A percentile compares a stretch with the other conserved stretches of the same genome.
Evolutionary conservation across 108 stramenopile genomes (phyloP).

Genomic region (Bacterosira constricta): DNA sequence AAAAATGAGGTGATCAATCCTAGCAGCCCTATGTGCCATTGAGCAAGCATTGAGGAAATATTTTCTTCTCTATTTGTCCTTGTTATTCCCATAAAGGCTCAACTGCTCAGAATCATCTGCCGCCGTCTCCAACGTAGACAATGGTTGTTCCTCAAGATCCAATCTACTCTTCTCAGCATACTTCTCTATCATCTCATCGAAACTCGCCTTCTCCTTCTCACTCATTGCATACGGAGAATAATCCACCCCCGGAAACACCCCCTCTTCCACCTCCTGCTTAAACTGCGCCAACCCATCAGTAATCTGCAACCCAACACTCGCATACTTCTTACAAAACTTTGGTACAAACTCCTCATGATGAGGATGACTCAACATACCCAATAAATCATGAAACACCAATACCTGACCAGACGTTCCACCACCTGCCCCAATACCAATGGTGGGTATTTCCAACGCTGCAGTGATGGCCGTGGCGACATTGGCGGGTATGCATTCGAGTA

Average conservation of each 20-base stretch:
- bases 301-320: slow-evolving; percentile 89
- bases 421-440: slow-evolving; percentile 99
- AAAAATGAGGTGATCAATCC: too few relatives aligned
- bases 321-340: slow-evolving; percentile 97
- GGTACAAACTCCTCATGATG: slow-evolving; percentile 98
- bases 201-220: slow-evolving; percentile 61
- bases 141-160: slow-evolving; percentile 58
- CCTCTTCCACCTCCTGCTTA: slow-evolving; percentile 92
- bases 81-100: slow-evolving; percentile 69
- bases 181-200: slow-evolving; percentile 64
- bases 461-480: slow-evolving; percentile 93
- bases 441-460: slow-evolving; percentile 94
- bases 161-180: slow-evolving; percentile 62
- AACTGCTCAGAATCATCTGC: slow-evolving; percentile 84
- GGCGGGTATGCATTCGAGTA: slow-evolving; percentile 96
- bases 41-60: too few relatives aligned
- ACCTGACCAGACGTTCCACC: slow-evolving; percentile 91
- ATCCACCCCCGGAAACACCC: slow-evolving; percentile 87
- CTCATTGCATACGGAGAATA: slow-evolving; percentile 94
- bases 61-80: neutral
- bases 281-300: slow-evolving; percentile 86
- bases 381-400: slow-evolving; percentile 98
- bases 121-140: slow-evolving; percentile 52
- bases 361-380: slow-evolving; percentile 96
- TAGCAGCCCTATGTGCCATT: too few relatives aligned